A percentile compares a stretch with the other conserved stretches of the same genome.
These are phyloP conservation scores for Diospyros lotus DNA, from an alignment of 148 eudicot genomes.

Conservation along the genomic window DNA sequence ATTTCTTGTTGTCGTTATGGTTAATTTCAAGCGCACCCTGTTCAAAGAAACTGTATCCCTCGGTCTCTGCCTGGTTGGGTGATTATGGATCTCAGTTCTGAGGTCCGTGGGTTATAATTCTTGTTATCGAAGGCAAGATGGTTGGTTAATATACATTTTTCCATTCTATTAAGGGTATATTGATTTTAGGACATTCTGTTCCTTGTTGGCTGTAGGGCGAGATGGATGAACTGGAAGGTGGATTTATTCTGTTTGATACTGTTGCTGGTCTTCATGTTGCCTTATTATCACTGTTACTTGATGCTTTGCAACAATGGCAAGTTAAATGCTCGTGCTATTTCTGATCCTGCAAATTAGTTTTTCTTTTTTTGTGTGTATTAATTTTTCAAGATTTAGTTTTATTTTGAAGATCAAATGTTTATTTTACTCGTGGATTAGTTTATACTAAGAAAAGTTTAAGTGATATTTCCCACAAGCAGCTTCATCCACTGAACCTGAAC, in stretches of 20 bases:
- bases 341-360: background rate
- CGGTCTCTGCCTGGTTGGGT: too few relatives aligned
- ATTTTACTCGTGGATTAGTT: background rate
- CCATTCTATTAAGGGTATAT: background rate
- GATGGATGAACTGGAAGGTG: slow-evolving; percentile 98
- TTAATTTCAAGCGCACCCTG: background rate
- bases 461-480: background rate
- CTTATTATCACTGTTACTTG: slow-evolving; percentile 94
- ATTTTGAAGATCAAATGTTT: background rate
- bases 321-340: slow-evolving; percentile 11
- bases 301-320: slow-evolving; percentile 89
- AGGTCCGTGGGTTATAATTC: background rate
- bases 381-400: background rate
- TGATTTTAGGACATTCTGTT: slow-evolving; percentile 2
- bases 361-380: background rate
- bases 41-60: background rate
- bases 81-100: background rate
- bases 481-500: background rate
- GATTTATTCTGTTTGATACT: slow-evolving; percentile 89
- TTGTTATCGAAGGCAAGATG: background rate
- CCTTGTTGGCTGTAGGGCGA: slow-evolving; percentile 54
- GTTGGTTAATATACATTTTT: background rate
- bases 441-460: background rate
- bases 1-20: background rate
- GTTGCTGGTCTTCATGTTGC: slow-evolving; percentile 88